Conservation (phyloP, 1,284 basidiomycete species). For the Ustilago loliicola region DNA sequence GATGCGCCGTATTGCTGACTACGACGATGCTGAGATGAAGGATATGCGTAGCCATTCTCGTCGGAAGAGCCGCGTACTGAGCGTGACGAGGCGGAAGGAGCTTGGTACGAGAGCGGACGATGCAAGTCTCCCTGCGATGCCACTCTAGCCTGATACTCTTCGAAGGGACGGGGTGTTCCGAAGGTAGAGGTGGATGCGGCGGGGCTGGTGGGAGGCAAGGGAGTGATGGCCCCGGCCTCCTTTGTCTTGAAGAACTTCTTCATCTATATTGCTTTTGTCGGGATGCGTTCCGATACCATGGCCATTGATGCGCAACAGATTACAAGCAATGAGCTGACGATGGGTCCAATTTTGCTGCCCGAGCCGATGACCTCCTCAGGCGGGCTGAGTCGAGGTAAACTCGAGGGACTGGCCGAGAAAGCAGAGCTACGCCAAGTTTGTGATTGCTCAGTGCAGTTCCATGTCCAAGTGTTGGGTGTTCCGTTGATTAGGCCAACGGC, state of each 20-base stretch:
- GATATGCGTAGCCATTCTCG: constrained; percentile 18
- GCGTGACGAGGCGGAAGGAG: constrained; percentile 20
- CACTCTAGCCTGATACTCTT: constrained; percentile 42
- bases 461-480: neutral
- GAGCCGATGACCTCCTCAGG: too few species aligned
- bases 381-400: neutral
- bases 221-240: constrained; percentile 52
- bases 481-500: neutral
- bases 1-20: constrained; percentile 23
- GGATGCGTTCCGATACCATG: constrained; percentile 4
- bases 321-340: neutral
- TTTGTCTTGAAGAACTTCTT: constrained; percentile 49
- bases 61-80: constrained; percentile 25
- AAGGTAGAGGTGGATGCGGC: constrained; percentile 32
- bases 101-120: constrained; percentile 33
- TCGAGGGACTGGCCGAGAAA: neutral
- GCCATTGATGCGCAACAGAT: constrained; percentile 11
- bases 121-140: constrained; percentile 21
- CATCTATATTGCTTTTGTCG: constrained; percentile 26
- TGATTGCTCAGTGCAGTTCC: neutral
- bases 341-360: too few species aligned
- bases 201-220: constrained; percentile 42
- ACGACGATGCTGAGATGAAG: constrained; percentile 25
- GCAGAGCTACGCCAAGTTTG: neutral
- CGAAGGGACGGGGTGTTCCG: constrained; percentile 36